Conservation (phyloP, 192 early-diverging fungal genomes). For the Pecoramyces ruminantium region DNA sequence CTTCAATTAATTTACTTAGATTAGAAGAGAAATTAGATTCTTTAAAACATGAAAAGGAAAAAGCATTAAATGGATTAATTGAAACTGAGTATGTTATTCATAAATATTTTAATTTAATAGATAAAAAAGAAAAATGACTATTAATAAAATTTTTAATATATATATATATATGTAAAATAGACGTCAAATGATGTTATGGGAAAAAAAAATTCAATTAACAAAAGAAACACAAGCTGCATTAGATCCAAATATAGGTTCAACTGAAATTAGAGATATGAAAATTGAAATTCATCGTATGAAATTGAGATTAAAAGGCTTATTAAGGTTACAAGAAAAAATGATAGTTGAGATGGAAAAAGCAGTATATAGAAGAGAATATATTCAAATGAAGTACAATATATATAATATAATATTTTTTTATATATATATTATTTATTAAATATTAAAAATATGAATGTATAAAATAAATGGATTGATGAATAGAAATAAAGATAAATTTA, state of each 20-base stretch:
- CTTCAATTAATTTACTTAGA: constrained; percentile 29
- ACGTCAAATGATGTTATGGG: constrained; percentile 48
- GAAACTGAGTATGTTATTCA: constrained; percentile 32
- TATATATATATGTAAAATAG: constrained; percentile 7
- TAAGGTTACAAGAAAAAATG: constrained; percentile 46
- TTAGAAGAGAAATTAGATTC: constrained; percentile 26
- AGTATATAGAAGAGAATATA: constrained; percentile 34
- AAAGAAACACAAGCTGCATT: constrained; percentile 44
- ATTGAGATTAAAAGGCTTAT: constrained; percentile 31
- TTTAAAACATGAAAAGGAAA: constrained; percentile 25
- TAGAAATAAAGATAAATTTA: too few species aligned
- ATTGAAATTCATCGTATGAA: constrained; percentile 47
- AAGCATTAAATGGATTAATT: constrained; percentile 29
- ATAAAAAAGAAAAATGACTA: background rate
- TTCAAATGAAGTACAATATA: constrained; percentile 12
- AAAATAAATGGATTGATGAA: too few species aligned
- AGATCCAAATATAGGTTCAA: constrained; percentile 42
- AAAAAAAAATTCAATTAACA: constrained; percentile 49
- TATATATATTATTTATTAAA: too few species aligned
- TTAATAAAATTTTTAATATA: background rate
- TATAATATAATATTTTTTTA: background rate
- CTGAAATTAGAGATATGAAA: constrained; percentile 38
- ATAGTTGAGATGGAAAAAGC: constrained; percentile 47
- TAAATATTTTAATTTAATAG: too few species aligned
- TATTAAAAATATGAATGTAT: too few species aligned